Percentiles rank a stretch among this genome's conserved stretches.
phyloP scores from a whole-genome alignment of 2,329 filamentous ascomycete species.

The Laburnicola sp. region DNA sequence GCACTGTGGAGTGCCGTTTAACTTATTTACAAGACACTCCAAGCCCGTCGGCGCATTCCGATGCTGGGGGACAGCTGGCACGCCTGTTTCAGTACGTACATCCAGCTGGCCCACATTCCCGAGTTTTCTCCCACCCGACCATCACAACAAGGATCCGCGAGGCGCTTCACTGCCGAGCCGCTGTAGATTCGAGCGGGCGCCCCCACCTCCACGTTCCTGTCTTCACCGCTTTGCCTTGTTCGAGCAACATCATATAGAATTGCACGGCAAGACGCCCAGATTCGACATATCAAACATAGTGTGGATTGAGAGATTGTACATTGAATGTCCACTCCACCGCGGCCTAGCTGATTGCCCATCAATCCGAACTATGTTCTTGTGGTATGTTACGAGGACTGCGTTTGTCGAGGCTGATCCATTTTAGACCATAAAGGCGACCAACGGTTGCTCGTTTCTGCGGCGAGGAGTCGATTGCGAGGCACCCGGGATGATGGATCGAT shows the following conservation, averaged over 20 bases:
- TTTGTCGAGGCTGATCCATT: not conserved
- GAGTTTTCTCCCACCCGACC: not conserved
- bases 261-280: too few relatives aligned
- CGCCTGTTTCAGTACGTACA: too few relatives aligned
- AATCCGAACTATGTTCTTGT: too few relatives aligned
- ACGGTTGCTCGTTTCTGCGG: slow-evolving; percentile 15
- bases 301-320: too few relatives aligned
- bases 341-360: too few relatives aligned
- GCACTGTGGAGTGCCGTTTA: too few relatives aligned
- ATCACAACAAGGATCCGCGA: slow-evolving; percentile 4
- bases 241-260: not conserved
- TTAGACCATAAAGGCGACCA: slow-evolving; percentile 34
- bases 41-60: not conserved
- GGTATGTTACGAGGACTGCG: too few relatives aligned
- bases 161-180: slow-evolving; percentile 3
- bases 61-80: not conserved
- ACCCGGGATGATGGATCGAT: slow-evolving; percentile 41
- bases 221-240: not conserved
- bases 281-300: too few relatives aligned
- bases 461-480: slow-evolving; percentile 10
- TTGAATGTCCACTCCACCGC: too few relatives aligned
- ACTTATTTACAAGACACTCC: too few relatives aligned
- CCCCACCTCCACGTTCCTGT: not conserved
- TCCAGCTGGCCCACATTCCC: not conserved
- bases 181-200: not conserved